These are phyloP conservation scores for Picochlorum sp. DNA, from an alignment of 139 green algal species.

Conservation along the genomic window DNA sequence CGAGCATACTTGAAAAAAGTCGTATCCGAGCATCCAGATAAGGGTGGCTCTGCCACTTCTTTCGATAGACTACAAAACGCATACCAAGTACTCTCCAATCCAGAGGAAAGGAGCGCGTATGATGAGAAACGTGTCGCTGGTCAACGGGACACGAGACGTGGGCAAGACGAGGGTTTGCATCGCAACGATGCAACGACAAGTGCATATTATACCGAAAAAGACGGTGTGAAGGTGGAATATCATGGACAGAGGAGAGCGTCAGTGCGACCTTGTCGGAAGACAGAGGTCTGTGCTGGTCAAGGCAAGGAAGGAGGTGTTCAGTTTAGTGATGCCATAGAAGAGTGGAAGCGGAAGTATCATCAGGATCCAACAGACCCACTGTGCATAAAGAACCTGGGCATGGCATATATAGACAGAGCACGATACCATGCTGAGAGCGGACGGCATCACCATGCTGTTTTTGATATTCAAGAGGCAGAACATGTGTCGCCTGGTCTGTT, in stretches of 20 bases:
- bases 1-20: constrained; percentile 18
- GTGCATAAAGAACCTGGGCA: neutral
- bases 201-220: no score
- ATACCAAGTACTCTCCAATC: constrained; percentile 12
- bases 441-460: constrained; percentile 17
- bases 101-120: constrained; percentile 6
- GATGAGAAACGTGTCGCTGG: constrained; percentile 9
- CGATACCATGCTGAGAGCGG: neutral
- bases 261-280: neutral
- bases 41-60: constrained; percentile 11
- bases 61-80: constrained; percentile 17
- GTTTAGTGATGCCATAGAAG: neutral
- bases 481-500: neutral
- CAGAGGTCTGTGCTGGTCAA: neutral
- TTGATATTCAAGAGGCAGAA: constrained; percentile 21
- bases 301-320: neutral
- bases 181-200: neutral
- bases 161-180: neutral
- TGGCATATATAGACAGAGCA: constrained; percentile 8
- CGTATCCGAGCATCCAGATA: constrained; percentile 20
- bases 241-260: neutral
- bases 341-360: neutral
- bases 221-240: neutral
- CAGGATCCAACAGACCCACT: neutral
- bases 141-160: neutral